phyloP scores from a whole-genome alignment of 345 rosid species.

The Bretschneidera sinensis region DNA sequence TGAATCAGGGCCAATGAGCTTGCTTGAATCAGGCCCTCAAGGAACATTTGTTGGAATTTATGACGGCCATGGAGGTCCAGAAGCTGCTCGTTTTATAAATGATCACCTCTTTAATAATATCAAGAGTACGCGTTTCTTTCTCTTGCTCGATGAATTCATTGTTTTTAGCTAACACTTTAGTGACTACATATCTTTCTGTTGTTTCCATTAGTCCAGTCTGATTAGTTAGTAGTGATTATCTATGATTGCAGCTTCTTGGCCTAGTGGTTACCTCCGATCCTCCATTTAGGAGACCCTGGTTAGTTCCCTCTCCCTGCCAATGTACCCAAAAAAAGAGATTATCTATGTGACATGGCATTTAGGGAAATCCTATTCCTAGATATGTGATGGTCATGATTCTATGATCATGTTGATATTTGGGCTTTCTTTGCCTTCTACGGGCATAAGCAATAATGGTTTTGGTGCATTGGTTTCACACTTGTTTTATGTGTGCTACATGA shows the following conservation, averaged over 20 bases:
- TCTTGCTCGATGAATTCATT: constrained; percentile 5
- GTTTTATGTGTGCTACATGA: background rate
- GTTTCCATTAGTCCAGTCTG: background rate
- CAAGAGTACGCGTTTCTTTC: constrained; percentile 48
- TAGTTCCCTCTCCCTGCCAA: too few species aligned
- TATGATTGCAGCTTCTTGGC: too few species aligned
- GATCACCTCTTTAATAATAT: constrained; percentile 61
- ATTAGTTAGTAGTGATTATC: background rate
- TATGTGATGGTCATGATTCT: background rate
- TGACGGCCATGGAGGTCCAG: constrained; percentile 99
- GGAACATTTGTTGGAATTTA: constrained; percentile 96
- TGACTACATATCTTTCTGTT: background rate
- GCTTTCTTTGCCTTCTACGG: background rate
- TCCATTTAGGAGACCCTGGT: too few species aligned
- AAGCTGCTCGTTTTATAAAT: constrained; percentile 80
- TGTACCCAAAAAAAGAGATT: too few species aligned
- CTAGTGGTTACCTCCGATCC: too few species aligned
- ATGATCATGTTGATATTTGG: background rate
- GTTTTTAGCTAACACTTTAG: background rate
- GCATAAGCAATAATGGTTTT: background rate
- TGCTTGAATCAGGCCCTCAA: constrained; percentile 65
- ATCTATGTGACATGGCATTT: background rate
- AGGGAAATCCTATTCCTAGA: background rate
- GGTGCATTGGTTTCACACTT: background rate
- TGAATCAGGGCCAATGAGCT: constrained; percentile 91